A percentile compares a stretch with the other conserved stretches of the same genome.
Evolutionary conservation across 2,329 filamentous ascomycete species (phyloP).

Genomic region (Aspergillus sp.): DNA sequence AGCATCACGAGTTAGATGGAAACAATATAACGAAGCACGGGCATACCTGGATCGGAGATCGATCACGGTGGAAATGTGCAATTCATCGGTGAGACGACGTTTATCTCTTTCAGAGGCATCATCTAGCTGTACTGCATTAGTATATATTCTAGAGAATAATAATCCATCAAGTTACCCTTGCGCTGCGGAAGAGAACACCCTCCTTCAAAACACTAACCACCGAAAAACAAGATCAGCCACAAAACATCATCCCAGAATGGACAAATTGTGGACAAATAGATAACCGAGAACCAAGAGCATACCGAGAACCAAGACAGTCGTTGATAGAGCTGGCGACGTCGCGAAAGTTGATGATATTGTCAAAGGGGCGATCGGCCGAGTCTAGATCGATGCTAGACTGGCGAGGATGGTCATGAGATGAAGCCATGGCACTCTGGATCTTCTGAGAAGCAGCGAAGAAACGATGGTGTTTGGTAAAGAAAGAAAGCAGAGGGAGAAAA

Average conservation of each 20-base stretch:
- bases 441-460: not conserved
- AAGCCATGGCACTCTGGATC: conserved; percentile 2
- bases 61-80: conserved; percentile 66
- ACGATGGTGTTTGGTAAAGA: conserved; percentile 5
- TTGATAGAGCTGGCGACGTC: conserved; percentile 70
- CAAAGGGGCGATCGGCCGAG: conserved; percentile 38
- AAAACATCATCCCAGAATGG: no score
- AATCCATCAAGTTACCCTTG: conserved; percentile 45
- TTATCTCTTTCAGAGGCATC: conserved; percentile 66
- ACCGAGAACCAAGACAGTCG: conserved; percentile 49
- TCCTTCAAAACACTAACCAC: conserved; percentile 48
- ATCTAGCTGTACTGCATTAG: conserved; percentile 45
- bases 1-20: not conserved
- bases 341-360: conserved; percentile 68
- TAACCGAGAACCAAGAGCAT: not conserved
- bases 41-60: conserved; percentile 71
- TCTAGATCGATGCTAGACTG: conserved; percentile 25
- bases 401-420: no score
- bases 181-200: conserved; percentile 64
- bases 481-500: conserved; percentile 10
- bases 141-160: not conserved
- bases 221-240: no score
- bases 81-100: conserved; percentile 52
- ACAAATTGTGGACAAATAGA: no score
- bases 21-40: not conserved